These are phyloP conservation scores for Hemisphaericaspora nanyangensis DNA, from an alignment of 805 yeast genomes.

Conservation along the genomic window DNA sequence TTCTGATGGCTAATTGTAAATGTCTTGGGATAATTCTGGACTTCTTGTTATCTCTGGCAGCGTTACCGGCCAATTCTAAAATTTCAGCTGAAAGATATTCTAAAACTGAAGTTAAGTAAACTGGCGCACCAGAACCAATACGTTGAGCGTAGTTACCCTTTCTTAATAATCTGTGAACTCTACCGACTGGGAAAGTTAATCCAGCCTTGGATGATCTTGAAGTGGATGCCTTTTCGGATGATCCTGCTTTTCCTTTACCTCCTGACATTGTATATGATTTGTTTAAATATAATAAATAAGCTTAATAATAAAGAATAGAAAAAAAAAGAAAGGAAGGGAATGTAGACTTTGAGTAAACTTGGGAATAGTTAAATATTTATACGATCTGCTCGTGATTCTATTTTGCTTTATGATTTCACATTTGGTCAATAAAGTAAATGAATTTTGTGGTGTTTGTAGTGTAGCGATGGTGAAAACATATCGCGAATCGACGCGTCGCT, in stretches of 20 bases:
- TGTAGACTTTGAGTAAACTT: not conserved
- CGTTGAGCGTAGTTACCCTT: constrained; percentile 50
- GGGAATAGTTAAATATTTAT: constrained; percentile 1
- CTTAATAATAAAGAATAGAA: not conserved
- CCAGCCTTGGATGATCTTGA: constrained; percentile 50
- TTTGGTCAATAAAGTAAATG: too few relatives aligned
- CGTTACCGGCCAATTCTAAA: constrained; percentile 50
- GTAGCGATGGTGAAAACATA: too few relatives aligned
- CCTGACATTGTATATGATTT: constrained; percentile 25
- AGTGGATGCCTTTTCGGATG: constrained; percentile 46
- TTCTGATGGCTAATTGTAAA: constrained; percentile 50
- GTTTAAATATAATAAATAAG: constrained; percentile 1
- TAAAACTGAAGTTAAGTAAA: constrained; percentile 46
- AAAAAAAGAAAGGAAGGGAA: not conserved
- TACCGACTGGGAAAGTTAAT: constrained; percentile 49
- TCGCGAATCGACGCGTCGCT: too few relatives aligned
- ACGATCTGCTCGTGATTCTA: not conserved
- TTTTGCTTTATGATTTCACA: not conserved
- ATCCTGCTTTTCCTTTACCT: constrained; percentile 43
- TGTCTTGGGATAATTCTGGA: constrained; percentile 51
- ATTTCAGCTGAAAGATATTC: constrained; percentile 50
- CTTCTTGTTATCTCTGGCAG: constrained; percentile 51
- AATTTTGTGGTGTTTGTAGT: too few relatives aligned
- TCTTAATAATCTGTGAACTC: constrained; percentile 50
- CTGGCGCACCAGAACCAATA: constrained; percentile 53